Conservation (phyloP, 495 filamentous ascomycete genomes). For the Platismatia glauca region DNA sequence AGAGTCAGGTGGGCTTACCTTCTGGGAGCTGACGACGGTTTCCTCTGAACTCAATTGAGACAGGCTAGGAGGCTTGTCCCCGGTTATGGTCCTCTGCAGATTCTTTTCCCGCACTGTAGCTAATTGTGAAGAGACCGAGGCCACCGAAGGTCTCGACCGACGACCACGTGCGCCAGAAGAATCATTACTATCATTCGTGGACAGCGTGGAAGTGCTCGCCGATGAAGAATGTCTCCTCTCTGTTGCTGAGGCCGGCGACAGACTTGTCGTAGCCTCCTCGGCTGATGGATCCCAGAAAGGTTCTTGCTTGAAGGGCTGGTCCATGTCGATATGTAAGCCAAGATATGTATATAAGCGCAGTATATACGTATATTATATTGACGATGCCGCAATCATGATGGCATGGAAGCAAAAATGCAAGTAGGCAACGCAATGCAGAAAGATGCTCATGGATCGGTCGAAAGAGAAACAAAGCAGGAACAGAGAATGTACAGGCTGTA, state of each 20-base stretch:
- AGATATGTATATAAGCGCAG: neutral
- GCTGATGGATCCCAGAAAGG: conserved; percentile 1
- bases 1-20: conserved; percentile 10
- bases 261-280: neutral
- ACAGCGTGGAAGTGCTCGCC: conserved; percentile 17
- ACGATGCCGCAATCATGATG: neutral
- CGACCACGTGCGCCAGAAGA: conserved; percentile 15
- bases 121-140: conserved; percentile 16
- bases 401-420: neutral
- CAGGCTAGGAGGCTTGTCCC: conserved; percentile 11
- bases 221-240: conserved; percentile 23
- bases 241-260: neutral
- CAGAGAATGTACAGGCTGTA: neutral
- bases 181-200: conserved; percentile 14
- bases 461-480: neutral
- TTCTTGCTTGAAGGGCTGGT: conserved; percentile 6
- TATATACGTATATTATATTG: neutral
- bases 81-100: conserved; percentile 10
- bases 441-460: too few relatives aligned
- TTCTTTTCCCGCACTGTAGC: conserved; percentile 22
- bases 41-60: conserved; percentile 14
- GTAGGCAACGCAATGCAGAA: neutral
- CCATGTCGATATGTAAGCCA: neutral
- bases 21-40: conserved; percentile 24
- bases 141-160: conserved; percentile 22